These are phyloP conservation scores for Podospora conica DNA, from an alignment of 495 filamentous ascomycete genomes.

Conservation along the genomic window DNA sequence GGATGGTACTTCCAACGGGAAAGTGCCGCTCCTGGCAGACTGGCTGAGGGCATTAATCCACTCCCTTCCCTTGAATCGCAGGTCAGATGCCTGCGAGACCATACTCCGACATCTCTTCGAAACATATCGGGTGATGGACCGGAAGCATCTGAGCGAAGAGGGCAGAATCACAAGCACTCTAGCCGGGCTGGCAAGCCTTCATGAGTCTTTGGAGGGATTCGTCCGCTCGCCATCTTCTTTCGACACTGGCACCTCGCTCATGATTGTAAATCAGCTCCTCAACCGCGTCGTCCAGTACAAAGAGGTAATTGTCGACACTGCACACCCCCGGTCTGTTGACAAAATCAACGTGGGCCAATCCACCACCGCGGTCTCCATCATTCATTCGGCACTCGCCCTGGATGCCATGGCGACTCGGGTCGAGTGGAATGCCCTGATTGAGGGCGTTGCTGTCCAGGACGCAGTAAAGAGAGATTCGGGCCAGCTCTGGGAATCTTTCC, in stretches of 20 bases:
- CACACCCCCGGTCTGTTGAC: constrained; percentile 31
- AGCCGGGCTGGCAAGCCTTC: constrained; percentile 42
- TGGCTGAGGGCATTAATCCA: constrained; percentile 70
- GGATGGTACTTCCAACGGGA: constrained; percentile 42
- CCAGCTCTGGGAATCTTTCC: constrained; percentile 68
- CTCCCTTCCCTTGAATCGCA: constrained; percentile 65
- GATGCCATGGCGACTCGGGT: constrained; percentile 68
- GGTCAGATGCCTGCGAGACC: constrained; percentile 64
- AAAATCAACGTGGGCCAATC: constrained; percentile 37
- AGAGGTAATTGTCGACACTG: constrained; percentile 38
- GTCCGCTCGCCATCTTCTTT: constrained; percentile 33
- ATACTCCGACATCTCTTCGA: constrained; percentile 64
- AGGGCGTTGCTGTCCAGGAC: constrained; percentile 55
- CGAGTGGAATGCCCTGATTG: constrained; percentile 62
- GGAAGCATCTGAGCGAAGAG: constrained; percentile 25
- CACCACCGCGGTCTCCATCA: constrained; percentile 51
- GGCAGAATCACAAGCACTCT: constrained; percentile 40
- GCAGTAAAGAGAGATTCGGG: constrained; percentile 59
- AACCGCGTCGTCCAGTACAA: constrained; percentile 44
- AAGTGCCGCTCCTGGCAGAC: constrained; percentile 48
- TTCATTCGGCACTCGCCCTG: constrained; percentile 63
- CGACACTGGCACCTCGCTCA: constrained; percentile 41
- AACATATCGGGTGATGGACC: constrained; percentile 50
- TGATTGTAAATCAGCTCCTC: constrained; percentile 47
- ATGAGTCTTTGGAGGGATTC: constrained; percentile 41